Evolutionary conservation across 805 yeast species (phyloP).

Genomic region (Metschnikowia vanudenii): DNA sequence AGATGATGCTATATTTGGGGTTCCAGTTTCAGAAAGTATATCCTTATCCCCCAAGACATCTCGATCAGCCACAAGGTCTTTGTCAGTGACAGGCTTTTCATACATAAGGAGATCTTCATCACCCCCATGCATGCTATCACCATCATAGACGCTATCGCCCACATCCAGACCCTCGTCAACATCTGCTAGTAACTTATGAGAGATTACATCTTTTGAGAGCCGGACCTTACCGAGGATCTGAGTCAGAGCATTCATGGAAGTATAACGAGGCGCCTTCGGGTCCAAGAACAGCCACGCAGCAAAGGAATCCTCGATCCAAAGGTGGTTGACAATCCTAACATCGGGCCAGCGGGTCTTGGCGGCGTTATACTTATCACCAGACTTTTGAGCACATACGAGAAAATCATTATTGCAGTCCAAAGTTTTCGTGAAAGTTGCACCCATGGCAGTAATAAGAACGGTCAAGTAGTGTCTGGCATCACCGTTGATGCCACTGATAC

Average conservation of each 20-base stretch:
- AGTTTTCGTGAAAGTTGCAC: conserved; percentile 73
- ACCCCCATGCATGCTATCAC: conserved; percentile 17
- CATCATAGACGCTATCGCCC: conserved; percentile 12
- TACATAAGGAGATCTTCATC: neutral
- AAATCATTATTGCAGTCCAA: conserved; percentile 66
- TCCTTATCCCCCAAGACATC: no score
- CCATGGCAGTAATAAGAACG: conserved; percentile 60
- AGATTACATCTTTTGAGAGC: neutral
- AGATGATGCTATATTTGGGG: neutral
- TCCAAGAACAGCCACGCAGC: conserved; percentile 55
- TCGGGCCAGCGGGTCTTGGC: conserved; percentile 61
- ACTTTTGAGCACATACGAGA: conserved; percentile 62
- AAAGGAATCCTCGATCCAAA: conserved; percentile 87
- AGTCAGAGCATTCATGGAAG: conserved; percentile 27
- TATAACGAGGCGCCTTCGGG: conserved; percentile 45
- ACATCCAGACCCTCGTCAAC: conserved; percentile 15
- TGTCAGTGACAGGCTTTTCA: neutral
- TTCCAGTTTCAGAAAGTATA: neutral
- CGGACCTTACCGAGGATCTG: conserved; percentile 10
- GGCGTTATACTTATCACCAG: conserved; percentile 74
- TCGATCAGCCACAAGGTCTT: neutral
- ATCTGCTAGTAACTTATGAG: neutral
- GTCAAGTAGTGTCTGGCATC: conserved; percentile 76
- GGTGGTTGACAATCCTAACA: conserved; percentile 66
- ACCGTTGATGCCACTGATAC: conserved; percentile 81